Percentiles rank a stretch among this genome's conserved stretches.
Conservation (phyloP, 768 basidiomycete species). For the Podaxis sp. region DNA sequence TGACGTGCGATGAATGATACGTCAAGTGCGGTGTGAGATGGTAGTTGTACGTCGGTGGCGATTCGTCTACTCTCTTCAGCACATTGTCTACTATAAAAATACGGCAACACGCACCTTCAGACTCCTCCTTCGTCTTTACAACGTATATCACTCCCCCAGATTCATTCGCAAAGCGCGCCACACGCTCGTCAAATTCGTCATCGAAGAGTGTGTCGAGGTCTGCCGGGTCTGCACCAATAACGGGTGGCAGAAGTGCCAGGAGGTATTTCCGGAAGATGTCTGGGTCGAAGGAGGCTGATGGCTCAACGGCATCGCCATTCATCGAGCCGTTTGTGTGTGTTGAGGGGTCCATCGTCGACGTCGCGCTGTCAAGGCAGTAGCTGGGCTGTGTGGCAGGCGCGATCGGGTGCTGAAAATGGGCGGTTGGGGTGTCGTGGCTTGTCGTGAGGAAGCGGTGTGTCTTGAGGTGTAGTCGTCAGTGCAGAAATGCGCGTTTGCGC, state of each 20-base stretch:
- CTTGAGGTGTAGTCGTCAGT: not conserved
- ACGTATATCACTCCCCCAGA: constrained; percentile 79
- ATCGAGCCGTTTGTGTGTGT: constrained; percentile 25
- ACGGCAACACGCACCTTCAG: constrained; percentile 54
- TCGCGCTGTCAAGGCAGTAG: not conserved
- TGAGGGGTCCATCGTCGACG: constrained; percentile 21
- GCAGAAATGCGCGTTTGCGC: not conserved
- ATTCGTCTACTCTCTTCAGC: constrained; percentile 53
- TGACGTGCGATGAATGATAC: constrained; percentile 79
- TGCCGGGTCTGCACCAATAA: constrained; percentile 67
- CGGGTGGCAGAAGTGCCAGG: constrained; percentile 69
- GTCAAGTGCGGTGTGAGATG: constrained; percentile 69
- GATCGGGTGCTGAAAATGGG: not conserved
- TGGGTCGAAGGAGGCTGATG: constrained; percentile 55
- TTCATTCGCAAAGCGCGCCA: constrained; percentile 74
- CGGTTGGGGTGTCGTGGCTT: constrained; percentile 1
- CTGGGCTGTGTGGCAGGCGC: not conserved
- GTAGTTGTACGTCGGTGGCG: constrained; percentile 61
- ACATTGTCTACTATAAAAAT: not conserved
- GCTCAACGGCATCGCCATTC: constrained; percentile 27
- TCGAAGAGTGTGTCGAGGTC: constrained; percentile 74
- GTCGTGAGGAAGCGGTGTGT: not conserved
- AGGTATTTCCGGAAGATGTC: constrained; percentile 72
- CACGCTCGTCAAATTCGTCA: constrained; percentile 72
- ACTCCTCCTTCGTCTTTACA: constrained; percentile 73